Conservation (phyloP, 2,329 filamentous ascomycete genomes). For the Corniculantispora saksenae region DNA sequence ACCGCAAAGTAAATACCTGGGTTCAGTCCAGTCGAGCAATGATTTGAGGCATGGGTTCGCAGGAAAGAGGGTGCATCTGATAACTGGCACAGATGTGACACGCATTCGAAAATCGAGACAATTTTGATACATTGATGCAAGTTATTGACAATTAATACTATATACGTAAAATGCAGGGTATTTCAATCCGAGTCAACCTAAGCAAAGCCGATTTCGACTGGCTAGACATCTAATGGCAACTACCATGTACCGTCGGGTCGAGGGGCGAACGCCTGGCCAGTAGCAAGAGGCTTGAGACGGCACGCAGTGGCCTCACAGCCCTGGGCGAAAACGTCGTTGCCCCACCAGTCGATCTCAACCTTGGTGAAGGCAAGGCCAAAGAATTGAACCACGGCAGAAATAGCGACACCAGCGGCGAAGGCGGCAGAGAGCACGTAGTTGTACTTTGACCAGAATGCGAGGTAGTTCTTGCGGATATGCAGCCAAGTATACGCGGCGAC, state of each 20-base stretch:
- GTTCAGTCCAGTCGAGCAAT: no score
- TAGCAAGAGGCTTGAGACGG: slow-evolving; percentile 25
- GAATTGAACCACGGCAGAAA: slow-evolving; percentile 34
- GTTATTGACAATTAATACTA: background rate
- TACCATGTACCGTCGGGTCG: background rate
- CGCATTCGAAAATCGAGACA: no score
- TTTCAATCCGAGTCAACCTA: background rate
- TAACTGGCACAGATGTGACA: no score
- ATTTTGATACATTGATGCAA: background rate
- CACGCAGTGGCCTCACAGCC: slow-evolving; percentile 32
- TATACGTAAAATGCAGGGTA: background rate
- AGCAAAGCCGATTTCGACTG: background rate
- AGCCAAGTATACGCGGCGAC: slow-evolving; percentile 45
- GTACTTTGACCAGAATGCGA: slow-evolving; percentile 41
- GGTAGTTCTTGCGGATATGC: slow-evolving; percentile 39
- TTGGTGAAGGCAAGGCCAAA: slow-evolving; percentile 31
- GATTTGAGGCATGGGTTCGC: no score
- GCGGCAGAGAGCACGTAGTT: slow-evolving; percentile 36
- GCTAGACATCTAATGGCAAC: background rate
- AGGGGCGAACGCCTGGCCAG: slow-evolving; percentile 32
- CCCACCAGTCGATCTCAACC: slow-evolving; percentile 32
- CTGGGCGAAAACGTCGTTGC: slow-evolving; percentile 26
- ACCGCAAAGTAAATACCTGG: no score
- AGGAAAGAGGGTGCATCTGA: no score
- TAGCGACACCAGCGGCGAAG: slow-evolving; percentile 32